Evolutionary conservation across 2,329 filamentous ascomycete species (phyloP), one percentile per base, ranked within the genome.

Genomic region (Talaromyces albobiverticillius): DNA sequence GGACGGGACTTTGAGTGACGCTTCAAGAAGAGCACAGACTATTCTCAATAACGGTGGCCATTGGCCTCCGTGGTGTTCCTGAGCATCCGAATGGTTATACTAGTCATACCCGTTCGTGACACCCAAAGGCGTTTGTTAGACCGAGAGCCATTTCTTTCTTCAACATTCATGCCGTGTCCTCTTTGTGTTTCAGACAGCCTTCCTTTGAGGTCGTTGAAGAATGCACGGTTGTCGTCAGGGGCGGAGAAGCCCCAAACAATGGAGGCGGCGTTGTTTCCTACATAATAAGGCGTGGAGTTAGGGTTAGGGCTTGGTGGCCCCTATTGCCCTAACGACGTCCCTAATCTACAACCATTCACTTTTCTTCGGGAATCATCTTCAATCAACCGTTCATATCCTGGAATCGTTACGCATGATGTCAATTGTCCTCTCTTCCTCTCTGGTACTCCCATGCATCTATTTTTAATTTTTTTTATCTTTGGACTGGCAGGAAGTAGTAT

Each of bases 101-200:
- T 29, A n/a, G 26, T 29, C 50, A 36, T 36, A 52, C 50, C 42
- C 22, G 40, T 46, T 52, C 32, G 50, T 51, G 25, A 51, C 45
- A 52, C 49, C 9, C 2, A 14, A 29, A 5, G 5, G 26, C 10
- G 26, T 29, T 29, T 29, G 26, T 29, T 29, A 10, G 10, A 5
- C 10, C 5, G 26, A 29, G 26, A 29, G 26, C 25, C n/a, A n/a
- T 40, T 22, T 22, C 18, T 22, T 40, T 40, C 36, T 22, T 45
- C 42, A 26, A n/a, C 16, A 8, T n/a, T 40, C 36, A 40, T 40
- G 36, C 18, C n/a, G 36, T 40, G 32, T 7, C n/a, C 14, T 1
- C 11, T 5, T 36, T 4, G n/a, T 16, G 18, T 22, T 40, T 9
- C 18, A 20, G 16, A 20, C 20, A 16, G 20, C 18, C 36, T 22